Evolutionary conservation across 371 early-diverging fungal species (phyloP), one percentile per base, ranked within the genome.

Genomic region (Mortierella sp.): DNA sequence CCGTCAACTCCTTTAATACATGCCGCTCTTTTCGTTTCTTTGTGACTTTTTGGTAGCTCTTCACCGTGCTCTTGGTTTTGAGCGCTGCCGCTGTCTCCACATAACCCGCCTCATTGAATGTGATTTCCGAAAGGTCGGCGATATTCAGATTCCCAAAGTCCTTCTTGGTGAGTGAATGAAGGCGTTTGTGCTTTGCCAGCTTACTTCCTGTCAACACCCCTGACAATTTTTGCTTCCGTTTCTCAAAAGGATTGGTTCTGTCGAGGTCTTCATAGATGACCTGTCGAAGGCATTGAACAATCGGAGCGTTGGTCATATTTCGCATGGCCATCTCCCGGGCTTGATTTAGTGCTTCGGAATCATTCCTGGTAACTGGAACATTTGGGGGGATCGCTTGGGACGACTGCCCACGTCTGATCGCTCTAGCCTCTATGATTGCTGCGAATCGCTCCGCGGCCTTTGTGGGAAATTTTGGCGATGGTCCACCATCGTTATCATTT

Each of bases 101-200:
- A 49, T 73, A 54, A 4, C 74, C 74, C 3, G 74, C 74, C 34
- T 73, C 74, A 34, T 73, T 73, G 52, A 73, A 73, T 0, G 63
- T 63, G 17, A 73, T 54, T 1, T 59, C 67, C 2, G 46, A 17
- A 9, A 54, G 19, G 8, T 54, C 29, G 17, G 51, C 16, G 10
- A 39, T 28, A 12, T 48, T 27, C 13, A 57, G 53, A 1, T 56
- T 13, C 13, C 67, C 67, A 24, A 57, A 41, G n/a, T 55, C 63
- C 28, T 63, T 41, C 34, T 49, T 58, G 2, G 66, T 50, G 2
- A 71, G 40, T 2, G 63, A 44, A 10, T 53, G 55, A 19, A 49
- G 25, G 1, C 53, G 62, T 24, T 55, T 53, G 27, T 58, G 56
- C 17, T 54, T 73, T 8, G 54, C 28, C 2, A 56, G 24, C 48